These are phyloP conservation scores for Bipolaris bicolor DNA, from an alignment of 2,329 filamentous ascomycete species.

Conservation along the genomic window DNA sequence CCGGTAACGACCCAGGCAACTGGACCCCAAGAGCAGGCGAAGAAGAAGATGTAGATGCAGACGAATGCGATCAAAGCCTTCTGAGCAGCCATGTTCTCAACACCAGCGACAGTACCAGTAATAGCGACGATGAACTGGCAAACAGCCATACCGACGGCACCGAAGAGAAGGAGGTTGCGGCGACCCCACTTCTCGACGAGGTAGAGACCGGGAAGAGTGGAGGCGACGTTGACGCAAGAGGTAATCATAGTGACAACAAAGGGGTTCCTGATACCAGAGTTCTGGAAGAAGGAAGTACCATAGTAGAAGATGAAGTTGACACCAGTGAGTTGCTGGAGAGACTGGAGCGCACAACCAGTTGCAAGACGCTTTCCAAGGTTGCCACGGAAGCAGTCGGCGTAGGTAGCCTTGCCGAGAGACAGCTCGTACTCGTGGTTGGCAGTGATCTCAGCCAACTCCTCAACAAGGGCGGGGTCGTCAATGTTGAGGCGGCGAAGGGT, in stretches of 20 bases:
- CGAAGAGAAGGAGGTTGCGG: conserved; percentile 74
- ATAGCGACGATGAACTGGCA: conserved; percentile 53
- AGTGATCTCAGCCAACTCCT: conserved; percentile 66
- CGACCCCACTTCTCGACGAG: conserved; percentile 83
- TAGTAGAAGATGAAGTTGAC: conserved; percentile 55
- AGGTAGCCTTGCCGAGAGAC: conserved; percentile 58
- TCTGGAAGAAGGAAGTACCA: conserved; percentile 50
- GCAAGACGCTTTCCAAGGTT: conserved; percentile 65
- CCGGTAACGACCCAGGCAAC: conserved; percentile 68
- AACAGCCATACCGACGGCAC: conserved; percentile 72
- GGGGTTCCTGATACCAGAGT: conserved; percentile 53
- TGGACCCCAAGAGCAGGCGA: conserved; percentile 78
- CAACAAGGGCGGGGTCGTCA: conserved; percentile 64
- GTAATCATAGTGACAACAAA: conserved; percentile 76
- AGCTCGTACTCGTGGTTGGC: conserved; percentile 80
- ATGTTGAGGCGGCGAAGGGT: conserved; percentile 66
- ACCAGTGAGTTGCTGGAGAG: conserved; percentile 75
- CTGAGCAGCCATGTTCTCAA: conserved; percentile 48
- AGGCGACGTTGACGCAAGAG: conserved; percentile 77
- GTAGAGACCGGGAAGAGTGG: conserved; percentile 74
- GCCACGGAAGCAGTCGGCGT: conserved; percentile 55
- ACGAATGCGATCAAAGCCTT: conserved; percentile 51
- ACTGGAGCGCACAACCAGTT: conserved; percentile 76
- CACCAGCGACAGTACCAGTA: conserved; percentile 48
- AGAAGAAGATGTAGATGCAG: conserved; percentile 81